These are phyloP conservation scores for Claviceps arundinis DNA, from an alignment of 2,329 filamentous ascomycete genomes.

Conservation along the genomic window DNA sequence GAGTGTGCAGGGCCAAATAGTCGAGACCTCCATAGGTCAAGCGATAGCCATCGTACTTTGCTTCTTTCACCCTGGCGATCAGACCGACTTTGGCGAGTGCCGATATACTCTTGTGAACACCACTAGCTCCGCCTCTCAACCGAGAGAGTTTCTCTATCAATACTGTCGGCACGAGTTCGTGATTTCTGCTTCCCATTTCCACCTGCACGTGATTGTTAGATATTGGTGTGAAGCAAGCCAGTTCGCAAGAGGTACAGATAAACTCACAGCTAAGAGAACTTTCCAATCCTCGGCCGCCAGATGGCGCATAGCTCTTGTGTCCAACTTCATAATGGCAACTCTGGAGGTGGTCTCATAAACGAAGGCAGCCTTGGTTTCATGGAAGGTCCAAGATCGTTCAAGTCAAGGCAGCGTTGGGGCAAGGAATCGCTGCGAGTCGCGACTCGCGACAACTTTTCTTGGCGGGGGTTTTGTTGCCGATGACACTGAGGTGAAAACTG, in stretches of 20 bases:
- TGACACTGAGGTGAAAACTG: constrained; percentile 13
- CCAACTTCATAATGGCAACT: constrained; percentile 64
- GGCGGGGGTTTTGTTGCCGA: constrained; percentile 8
- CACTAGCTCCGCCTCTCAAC: constrained; percentile 61
- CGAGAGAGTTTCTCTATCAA: constrained; percentile 76
- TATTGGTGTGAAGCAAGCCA: not conserved
- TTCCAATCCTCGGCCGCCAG: constrained; percentile 88
- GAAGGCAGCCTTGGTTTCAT: not conserved
- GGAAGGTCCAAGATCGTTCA: not conserved
- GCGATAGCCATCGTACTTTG: constrained; percentile 93
- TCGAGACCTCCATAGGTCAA: constrained; percentile 94
- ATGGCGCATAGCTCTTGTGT: constrained; percentile 87
- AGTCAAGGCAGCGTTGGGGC: not conserved
- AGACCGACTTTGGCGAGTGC: constrained; percentile 82
- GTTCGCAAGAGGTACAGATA: constrained; percentile 3
- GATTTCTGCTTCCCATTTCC: constrained; percentile 88
- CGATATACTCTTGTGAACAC: constrained; percentile 78
- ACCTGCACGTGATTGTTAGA: constrained; percentile 42
- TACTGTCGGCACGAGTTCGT: constrained; percentile 87
- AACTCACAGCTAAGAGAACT: constrained; percentile 74
- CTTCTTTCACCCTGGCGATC: constrained; percentile 87
- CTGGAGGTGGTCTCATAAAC: not conserved
- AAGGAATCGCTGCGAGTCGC: not conserved
- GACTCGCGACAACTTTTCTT: constrained; percentile 7
- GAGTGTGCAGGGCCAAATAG: constrained; percentile 88